A percentile compares a stretch with the other conserved stretches of the same genome.
These are phyloP conservation scores for Mycena capillaripes DNA, from an alignment of 768 basidiomycete genomes.

Conservation along the genomic window DNA sequence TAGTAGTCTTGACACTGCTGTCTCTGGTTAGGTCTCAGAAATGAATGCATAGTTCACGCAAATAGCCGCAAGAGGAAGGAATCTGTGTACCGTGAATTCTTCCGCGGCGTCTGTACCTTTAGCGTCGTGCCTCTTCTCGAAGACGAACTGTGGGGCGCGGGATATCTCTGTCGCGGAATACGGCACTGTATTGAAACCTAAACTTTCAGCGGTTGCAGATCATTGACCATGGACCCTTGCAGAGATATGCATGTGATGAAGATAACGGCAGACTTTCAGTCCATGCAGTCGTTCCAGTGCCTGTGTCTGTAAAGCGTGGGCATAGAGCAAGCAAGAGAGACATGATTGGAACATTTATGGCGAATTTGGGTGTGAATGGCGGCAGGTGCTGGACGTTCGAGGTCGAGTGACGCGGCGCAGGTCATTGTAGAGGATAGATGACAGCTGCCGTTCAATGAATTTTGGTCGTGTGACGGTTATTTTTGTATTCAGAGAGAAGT, in stretches of 20 bases:
- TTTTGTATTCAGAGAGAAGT: background rate
- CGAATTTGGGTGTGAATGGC: background rate
- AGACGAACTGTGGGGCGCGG: background rate
- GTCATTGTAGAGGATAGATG: background rate
- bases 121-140: background rate
- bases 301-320: background rate
- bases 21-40: too few species aligned
- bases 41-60: background rate
- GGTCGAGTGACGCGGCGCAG: background rate
- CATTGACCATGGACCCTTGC: background rate
- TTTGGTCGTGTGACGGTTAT: conserved; percentile 10
- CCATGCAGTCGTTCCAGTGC: background rate
- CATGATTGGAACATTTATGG: conserved; percentile 5
- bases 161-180: background rate
- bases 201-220: background rate
- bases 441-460: background rate
- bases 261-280: background rate
- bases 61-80: background rate
- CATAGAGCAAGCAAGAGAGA: background rate
- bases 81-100: background rate
- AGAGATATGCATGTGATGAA: conserved; percentile 2
- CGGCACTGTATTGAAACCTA: background rate
- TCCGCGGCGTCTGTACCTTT: background rate
- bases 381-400: background rate
- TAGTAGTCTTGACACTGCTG: background rate